Base-by-base conservation (phyloP, 2,329 filamentous ascomycete genomes). In the Karstenula rhodostoma region DNA sequence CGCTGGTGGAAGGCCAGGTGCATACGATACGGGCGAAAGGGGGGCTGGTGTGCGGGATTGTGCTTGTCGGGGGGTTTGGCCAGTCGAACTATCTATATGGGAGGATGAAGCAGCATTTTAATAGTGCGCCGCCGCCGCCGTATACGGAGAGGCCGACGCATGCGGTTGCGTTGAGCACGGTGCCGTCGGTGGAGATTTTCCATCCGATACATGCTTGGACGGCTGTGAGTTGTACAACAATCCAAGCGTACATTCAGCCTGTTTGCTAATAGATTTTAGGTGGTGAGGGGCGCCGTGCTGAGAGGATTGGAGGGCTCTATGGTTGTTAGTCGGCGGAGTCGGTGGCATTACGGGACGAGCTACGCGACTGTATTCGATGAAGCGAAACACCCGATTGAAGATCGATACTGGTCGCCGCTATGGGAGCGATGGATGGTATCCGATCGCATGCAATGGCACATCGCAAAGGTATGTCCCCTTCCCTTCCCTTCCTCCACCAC, bases 381-480 rank as follows among this genome's bases (percentile, higher is more conserved):
- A 71, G 83, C 86, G 51, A 91, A 89, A 73, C 91, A 94, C 74
- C 86, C 86, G 3, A 86, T 91, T 6, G 86, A 83, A 46, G 91
- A 93, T 75, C 81, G 90, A 53, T 94, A 94, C 72, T 94, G 90
- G 90, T 90, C 87, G 66, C 90, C 90, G 6, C 76, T 93, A 25
- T 93, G 90, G 90, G 90, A 93, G 79, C 79, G 90, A 51, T 93
- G 90, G 90, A 93, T 93, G 90, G 90, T 94, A 7, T 88, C 86
- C 48, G 90, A 94, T 75, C 84, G 91, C 50, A 93, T 94, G 90
- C 90, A 93, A 78, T 94, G 91, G 91, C 90, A 93, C 76, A 92
- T 93, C 73, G 86, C 88, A 62, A 93, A 92, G 85, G 89, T 89
- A 69, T 15, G 19, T 44, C n/a, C n/a, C n/a, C n/a, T n/a, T n/a